Conservation (phyloP, 2,329 filamentous ascomycete genomes). For the Aspergillus vadensis region DNA sequence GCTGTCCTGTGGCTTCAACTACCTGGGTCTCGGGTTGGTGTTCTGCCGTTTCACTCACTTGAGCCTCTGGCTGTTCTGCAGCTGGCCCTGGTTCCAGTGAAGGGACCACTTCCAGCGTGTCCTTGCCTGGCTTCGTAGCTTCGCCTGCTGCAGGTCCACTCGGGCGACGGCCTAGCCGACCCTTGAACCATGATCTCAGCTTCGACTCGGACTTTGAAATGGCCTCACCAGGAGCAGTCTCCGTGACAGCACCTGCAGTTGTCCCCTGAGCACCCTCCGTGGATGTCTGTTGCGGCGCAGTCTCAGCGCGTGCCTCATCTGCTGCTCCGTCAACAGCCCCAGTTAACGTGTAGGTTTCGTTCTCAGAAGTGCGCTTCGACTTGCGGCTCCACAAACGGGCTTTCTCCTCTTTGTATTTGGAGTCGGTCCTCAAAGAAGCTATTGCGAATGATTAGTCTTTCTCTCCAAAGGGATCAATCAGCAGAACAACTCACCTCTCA, state of each 20-base stretch:
- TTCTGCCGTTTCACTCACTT: neutral
- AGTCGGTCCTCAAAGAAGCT: constrained; percentile 22
- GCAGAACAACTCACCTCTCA: constrained; percentile 29
- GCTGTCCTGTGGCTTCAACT: neutral
- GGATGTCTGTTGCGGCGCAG: constrained; percentile 10
- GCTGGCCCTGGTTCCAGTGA: neutral
- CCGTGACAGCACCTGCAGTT: constrained; percentile 9
- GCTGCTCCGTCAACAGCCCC: neutral
- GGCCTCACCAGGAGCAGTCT: constrained; percentile 9
- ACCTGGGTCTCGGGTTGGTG: neutral
- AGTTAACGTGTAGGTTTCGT: constrained; percentile 7
- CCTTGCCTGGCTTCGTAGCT: constrained; percentile 8
- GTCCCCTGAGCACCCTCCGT: constrained; percentile 4
- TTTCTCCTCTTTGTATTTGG: constrained; percentile 29
- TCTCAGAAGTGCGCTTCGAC: constrained; percentile 24
- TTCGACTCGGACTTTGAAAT: constrained; percentile 31
- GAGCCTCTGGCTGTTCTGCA: neutral
- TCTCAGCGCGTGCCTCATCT: constrained; percentile 2
- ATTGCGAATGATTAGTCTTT: neutral
- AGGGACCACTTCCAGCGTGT: neutral
- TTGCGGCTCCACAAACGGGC: constrained; percentile 32
- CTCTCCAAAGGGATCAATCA: too few relatives aligned
- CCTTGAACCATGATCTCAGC: constrained; percentile 39
- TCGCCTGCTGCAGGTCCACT: constrained; percentile 26
- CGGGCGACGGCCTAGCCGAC: constrained; percentile 31